phyloP scores from a whole-genome alignment of 805 yeast species.

The Danielia reshetovae region DNA sequence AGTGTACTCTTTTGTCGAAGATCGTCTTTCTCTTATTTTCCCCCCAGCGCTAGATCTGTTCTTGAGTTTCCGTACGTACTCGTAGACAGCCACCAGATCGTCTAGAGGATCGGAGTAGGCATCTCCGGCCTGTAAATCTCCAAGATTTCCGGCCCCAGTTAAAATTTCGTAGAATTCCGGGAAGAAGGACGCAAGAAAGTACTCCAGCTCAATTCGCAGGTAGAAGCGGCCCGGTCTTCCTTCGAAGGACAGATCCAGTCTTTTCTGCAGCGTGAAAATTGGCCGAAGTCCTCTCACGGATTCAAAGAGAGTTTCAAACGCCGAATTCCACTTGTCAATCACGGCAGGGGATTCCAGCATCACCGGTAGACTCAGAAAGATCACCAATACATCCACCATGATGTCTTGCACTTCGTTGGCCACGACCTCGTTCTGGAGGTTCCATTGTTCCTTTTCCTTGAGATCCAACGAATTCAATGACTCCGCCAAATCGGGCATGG shows the following conservation, averaged over 20 bases:
- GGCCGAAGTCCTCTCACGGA: neutral
- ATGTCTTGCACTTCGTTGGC: conserved; percentile 1
- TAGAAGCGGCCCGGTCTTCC: conserved; percentile 2
- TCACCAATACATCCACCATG: conserved; percentile 1
- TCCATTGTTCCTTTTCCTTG: neutral
- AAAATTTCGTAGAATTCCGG: conserved; percentile 2
- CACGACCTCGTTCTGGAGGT: neutral
- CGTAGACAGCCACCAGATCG: conserved; percentile 1
- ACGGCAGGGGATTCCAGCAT: neutral
- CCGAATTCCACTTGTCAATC: neutral
- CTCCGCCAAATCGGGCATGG: neutral
- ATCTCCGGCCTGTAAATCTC: neutral
- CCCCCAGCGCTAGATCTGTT: neutral
- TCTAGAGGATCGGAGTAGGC: conserved; percentile 1
- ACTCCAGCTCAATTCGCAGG: conserved; percentile 2
- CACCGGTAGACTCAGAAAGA: neutral
- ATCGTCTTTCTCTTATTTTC: neutral
- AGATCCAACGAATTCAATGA: neutral
- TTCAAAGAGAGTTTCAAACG: conserved; percentile 1
- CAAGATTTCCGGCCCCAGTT: neutral
- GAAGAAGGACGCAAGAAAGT: conserved; percentile 1
- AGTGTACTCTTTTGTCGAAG: neutral
- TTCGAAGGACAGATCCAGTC: neutral
- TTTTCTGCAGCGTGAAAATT: neutral
- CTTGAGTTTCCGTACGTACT: neutral